Percentiles rank a stretch among this genome's conserved stretches.
Evolutionary conservation across 345 rosid genomes (phyloP).

Genomic region (Ceriops zippeliana): DNA sequence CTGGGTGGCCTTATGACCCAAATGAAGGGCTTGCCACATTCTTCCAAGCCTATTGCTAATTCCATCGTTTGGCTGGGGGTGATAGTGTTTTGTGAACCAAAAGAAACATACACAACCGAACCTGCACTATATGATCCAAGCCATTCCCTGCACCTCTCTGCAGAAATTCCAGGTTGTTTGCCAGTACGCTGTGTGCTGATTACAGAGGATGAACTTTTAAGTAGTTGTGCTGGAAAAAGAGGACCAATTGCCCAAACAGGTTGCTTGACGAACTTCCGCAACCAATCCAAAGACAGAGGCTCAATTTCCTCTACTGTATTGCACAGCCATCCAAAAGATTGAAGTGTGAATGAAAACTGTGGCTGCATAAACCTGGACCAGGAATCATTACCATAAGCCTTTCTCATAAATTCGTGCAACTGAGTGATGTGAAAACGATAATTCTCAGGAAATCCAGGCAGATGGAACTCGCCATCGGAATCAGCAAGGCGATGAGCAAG

Average conservation of each 20-base stretch:
- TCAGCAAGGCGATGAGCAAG: constrained; percentile 37
- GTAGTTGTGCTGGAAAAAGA: constrained; percentile 32
- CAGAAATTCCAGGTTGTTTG: constrained; percentile 26
- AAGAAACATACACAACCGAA: constrained; percentile 45
- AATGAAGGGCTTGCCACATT: constrained; percentile 36
- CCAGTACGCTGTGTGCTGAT: constrained; percentile 16
- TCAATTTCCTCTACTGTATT: constrained; percentile 45
- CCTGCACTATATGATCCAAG: constrained; percentile 23
- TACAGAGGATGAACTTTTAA: constrained; percentile 6
- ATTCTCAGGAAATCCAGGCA: constrained; percentile 44
- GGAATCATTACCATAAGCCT: constrained; percentile 36
- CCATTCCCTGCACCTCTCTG: constrained; percentile 38
- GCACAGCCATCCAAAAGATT: constrained; percentile 37
- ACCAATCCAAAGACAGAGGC: constrained; percentile 24
- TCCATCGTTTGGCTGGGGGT: constrained; percentile 43
- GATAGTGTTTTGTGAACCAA: constrained; percentile 52
- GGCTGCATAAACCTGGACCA: constrained; percentile 45
- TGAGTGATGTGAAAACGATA: constrained; percentile 39
- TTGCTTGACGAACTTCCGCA: constrained; percentile 26
- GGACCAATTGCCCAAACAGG: constrained; percentile 49
- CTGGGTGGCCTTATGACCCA: constrained; percentile 52
- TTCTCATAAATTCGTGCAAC: constrained; percentile 26
- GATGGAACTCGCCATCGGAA: constrained; percentile 28
- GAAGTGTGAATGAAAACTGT: constrained; percentile 25
- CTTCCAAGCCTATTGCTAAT: constrained; percentile 43